Evolutionary conservation across 2,329 filamentous ascomycete genomes (phyloP), one percentile per base, ranked within the genome.

Genomic region (Pyricularia pennisetigena): DNA sequence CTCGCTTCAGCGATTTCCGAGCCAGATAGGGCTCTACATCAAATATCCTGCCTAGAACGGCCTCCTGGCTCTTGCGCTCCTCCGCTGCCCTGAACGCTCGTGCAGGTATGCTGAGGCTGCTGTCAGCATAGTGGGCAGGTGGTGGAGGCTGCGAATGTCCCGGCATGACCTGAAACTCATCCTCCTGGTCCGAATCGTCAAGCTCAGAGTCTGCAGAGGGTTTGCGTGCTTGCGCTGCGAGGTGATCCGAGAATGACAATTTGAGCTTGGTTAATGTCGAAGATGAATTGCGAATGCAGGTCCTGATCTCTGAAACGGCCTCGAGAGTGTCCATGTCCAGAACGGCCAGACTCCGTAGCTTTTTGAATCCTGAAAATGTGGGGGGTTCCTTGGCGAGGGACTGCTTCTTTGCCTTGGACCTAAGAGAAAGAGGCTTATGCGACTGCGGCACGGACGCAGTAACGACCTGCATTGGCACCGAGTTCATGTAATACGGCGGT

Each of bases 321-420:
- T 87, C 84, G 4, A 88, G 77, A 30, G 77, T 81, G 69, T 89
- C 87, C 67, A 90, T 88, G 70, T 90, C 87, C 41, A 89, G 78
- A 7, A 89, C 77, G 4, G 82, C 77, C 16, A 90, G 76, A 4
- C 74, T 82, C 70, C 81, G 83, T 16, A 90, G 78, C 54, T 81
- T 80, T 65, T 79, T 83, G 76, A 90, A 89, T 0, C 82, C 84
- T 0, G 84, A 85, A 5, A 89, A 74, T 0, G 85, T 88, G 1
- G 82, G 79, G 2, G 84, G 83, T 12, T 82, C 79, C n/a, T 77
- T 76, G 4, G 72, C 64, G 9, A 69, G 35, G 28, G 71, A 57
- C 8, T 72, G 65, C 62, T 77, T 79, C 72, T 79, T 80, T 61
- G 74, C 71, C 68, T 74, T 80, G 32, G 70, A 72, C 69, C 78